phyloP scores from a whole-genome alignment of 208 protist species.

The Leishmania tropica region DNA sequence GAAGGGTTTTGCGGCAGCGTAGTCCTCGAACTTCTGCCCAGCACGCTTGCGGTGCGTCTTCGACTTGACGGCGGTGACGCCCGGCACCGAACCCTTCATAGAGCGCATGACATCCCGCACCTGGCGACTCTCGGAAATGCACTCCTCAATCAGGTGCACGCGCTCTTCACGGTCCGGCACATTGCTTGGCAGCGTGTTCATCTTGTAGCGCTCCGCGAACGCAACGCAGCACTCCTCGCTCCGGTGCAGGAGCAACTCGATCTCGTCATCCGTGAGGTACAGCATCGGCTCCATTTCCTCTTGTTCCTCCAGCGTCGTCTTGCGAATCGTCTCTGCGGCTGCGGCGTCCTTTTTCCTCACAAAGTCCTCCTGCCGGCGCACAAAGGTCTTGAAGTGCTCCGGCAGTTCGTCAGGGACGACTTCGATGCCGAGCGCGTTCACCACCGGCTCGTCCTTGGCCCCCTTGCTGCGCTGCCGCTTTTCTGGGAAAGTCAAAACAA shows the following conservation, averaged over 20 bases:
- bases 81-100: slow-evolving; percentile 75
- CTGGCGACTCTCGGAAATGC: slow-evolving; percentile 80
- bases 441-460: slow-evolving; percentile 34
- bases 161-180: slow-evolving; percentile 77
- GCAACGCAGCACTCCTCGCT: slow-evolving; percentile 67
- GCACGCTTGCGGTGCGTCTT: slow-evolving; percentile 72
- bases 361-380: slow-evolving; percentile 88
- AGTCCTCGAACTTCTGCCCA: slow-evolving; percentile 88
- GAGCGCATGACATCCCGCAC: slow-evolving; percentile 80
- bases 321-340: slow-evolving; percentile 41
- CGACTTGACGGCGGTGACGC: slow-evolving; percentile 76
- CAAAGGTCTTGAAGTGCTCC: slow-evolving; percentile 79
- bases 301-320: slow-evolving; percentile 68
- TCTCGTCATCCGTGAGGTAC: slow-evolving; percentile 78
- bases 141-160: slow-evolving; percentile 72
- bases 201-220: slow-evolving; percentile 69
- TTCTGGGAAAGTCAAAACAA: slow-evolving; percentile 68
- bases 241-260: slow-evolving; percentile 61
- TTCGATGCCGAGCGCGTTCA: slow-evolving; percentile 69
- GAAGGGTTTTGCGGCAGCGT: slow-evolving; percentile 87
- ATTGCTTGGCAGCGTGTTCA: slow-evolving; percentile 62
- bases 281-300: slow-evolving; percentile 83
- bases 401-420: slow-evolving; percentile 73
- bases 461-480: slow-evolving; percentile 14
- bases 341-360: slow-evolving; percentile 75